Base-by-base conservation (phyloP, 352 stramenopile species). In the Globisporangium parvum region DNA sequence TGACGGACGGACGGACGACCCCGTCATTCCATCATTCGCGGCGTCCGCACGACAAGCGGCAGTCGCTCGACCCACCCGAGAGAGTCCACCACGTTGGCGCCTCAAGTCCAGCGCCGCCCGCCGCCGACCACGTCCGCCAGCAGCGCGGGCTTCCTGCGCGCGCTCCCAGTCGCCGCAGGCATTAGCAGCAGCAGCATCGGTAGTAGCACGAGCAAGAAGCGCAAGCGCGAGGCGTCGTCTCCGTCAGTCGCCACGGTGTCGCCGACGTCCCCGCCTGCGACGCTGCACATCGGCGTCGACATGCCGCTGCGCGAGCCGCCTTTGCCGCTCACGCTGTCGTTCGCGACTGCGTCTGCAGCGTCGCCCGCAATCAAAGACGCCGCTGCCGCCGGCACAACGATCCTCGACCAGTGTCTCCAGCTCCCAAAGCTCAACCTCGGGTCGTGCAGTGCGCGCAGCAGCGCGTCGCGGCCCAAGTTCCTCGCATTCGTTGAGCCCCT, bases 381-480 rank as follows among this genome's bases (percentile, higher is more conserved):
- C 26, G 39, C 6, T 12, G 40, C 17, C 12, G 5, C 20, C n/a
- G 48, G 54, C 45, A 35, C 49, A 2, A 62, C 57, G 49, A 62
- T 62, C 49, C 57, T 62, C 41, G 76, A 87, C 53, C 70, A 87
- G 58, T 76, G 76, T 40, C 63, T 90, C 45, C 69, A 86, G 54
- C 57, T 90, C 33, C 77, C 79, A 52, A 73, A 82, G 56, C 77
- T 91, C 28, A 80, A 83, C 53, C 70, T 93, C 45, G 66, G 71
- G 60, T 71, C 48, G 15, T 50, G 52, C 40, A 60, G 53, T 24
- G 37, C 45, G 14, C 47, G 63, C 54, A 60, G 65, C 41, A 77
- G 84, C 54, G 62, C 60, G 42, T 49, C 59, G 53, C 77, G 70
- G 20, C 75, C 74, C 20, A 82, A 83, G 64, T 90, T 86, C 55